Evolutionary conservation across 1,284 basidiomycete species (phyloP), one percentile per base, ranked within the genome.

Genomic region (Trametes polyzona): DNA sequence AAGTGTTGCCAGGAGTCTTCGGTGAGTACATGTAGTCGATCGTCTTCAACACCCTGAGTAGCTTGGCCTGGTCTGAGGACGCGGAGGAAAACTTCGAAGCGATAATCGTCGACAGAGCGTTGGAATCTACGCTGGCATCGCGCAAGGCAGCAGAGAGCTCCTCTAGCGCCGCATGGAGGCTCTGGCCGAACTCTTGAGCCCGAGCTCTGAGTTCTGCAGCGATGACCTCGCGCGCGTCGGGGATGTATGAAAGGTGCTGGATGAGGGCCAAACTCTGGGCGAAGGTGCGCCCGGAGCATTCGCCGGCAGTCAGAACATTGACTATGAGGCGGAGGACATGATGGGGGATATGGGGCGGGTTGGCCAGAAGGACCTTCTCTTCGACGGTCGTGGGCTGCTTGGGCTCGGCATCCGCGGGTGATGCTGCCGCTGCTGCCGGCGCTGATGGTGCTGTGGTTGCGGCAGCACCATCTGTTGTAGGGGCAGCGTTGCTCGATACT

Each of bases 221-320:
- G 61, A 98, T 88, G 36, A 92, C 83, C 52, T 94, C 90, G 48
- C 93, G 87, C 14, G 91, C 92, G 58, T 93, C 92, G 2, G 93
- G 89, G 57, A 97, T 84, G 70, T 84, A 84, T 0, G 93, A 95
- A 21, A 97, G 77, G 69, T 97, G 88, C 71, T 96, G 93, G 60
- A 98, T 96, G 37, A 96, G 83, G 12, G 87, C 81, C 33, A 97
- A 78, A 37, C 93, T 95, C 68, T 95, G 89, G 62, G 93, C 89
- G 82, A 98, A 98, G 12, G 94, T 96, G 44, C 90, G 83, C 48
- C 90, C 92, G n/a, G 94, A 94, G 71, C 95, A 97, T 77, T 98
- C 95, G 43, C 96, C 95, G 21, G 90, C 82, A 19, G 95, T 96
- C 55, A 98, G 78, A 64, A 97, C 93, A 71, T 98, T 97, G 69